phyloP scores from a whole-genome alignment of 257 asterid genomes.

The Nicotiana sylvestris region DNA sequence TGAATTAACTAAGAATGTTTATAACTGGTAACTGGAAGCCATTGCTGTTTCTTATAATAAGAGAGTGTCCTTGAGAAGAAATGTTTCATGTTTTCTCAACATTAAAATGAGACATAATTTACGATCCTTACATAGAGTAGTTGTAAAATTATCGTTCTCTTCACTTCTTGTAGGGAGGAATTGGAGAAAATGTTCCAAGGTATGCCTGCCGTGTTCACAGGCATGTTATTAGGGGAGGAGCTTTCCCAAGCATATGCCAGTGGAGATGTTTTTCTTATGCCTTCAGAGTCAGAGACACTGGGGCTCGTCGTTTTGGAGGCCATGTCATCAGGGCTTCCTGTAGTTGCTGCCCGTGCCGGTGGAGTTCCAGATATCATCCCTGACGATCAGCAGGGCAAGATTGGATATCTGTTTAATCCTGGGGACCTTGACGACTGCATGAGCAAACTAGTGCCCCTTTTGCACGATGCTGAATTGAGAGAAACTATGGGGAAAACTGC shows the following conservation, averaged over 20 bases:
- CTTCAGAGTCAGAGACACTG: conserved; percentile 93
- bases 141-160: background rate
- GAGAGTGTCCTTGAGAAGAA: background rate
- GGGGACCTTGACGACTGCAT: conserved; percentile 85
- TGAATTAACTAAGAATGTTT: background rate
- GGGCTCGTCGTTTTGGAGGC: conserved; percentile 94
- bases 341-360: conserved; percentile 95
- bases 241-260: conserved; percentile 95
- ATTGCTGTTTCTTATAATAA: background rate
- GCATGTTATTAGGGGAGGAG: conserved; percentile 90
- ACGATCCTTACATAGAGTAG: background rate
- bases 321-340: conserved; percentile 96
- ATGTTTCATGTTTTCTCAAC: background rate
- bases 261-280: conserved; percentile 87
- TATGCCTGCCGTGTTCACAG: conserved; percentile 81
- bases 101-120: background rate
- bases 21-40: background rate
- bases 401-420: conserved; percentile 69
- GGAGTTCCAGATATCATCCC: conserved; percentile 94
- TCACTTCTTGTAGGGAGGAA: conserved; percentile 48
- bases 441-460: conserved; percentile 67
- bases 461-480: conserved; percentile 49
- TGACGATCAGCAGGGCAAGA: conserved; percentile 75
- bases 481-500: conserved; percentile 76
- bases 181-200: conserved; percentile 69